A percentile compares a stretch with the other conserved stretches of the same genome.
phyloP scores from a whole-genome alignment of 2,329 filamentous ascomycete species.

The Biscogniauxia sp. region DNA sequence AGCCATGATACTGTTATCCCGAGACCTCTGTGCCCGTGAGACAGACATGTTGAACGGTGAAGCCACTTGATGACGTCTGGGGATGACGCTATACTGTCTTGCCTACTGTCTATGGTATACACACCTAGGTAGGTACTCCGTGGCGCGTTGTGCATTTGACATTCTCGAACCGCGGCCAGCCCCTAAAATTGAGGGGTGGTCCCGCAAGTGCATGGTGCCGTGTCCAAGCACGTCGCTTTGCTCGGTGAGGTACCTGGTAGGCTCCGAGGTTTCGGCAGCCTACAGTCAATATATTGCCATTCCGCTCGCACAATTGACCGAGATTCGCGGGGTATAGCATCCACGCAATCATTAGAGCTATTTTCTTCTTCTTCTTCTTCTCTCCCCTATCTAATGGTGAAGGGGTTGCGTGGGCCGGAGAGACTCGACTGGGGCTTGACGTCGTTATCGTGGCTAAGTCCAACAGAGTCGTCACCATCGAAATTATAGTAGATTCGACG shows the following conservation, averaged over 20 bases:
- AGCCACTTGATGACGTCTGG: background rate
- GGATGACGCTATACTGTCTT: background rate
- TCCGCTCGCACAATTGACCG: background rate
- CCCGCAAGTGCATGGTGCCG: too few species aligned
- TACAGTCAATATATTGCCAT: background rate
- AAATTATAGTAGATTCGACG: too few species aligned
- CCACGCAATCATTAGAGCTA: too few species aligned
- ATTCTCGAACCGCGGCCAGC: background rate
- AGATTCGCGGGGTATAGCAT: background rate
- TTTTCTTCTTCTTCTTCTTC: too few species aligned
- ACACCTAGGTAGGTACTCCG: background rate
- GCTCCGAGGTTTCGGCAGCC: background rate
- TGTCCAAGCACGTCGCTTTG: too few species aligned
- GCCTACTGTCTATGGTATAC: background rate
- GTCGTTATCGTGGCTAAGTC: background rate
- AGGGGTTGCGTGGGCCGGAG: too few species aligned
- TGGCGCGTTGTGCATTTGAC: background rate
- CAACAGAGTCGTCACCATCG: background rate
- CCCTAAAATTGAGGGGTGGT: background rate
- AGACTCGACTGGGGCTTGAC: background rate
- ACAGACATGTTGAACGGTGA: background rate
- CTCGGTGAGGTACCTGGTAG: background rate
- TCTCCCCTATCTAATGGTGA: too few species aligned
- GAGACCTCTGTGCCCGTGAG: background rate
- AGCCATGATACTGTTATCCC: background rate